Percentiles rank a stretch among this genome's conserved stretches.
phyloP scores from a whole-genome alignment of 768 basidiomycete species.

The Pluteus cervinus region DNA sequence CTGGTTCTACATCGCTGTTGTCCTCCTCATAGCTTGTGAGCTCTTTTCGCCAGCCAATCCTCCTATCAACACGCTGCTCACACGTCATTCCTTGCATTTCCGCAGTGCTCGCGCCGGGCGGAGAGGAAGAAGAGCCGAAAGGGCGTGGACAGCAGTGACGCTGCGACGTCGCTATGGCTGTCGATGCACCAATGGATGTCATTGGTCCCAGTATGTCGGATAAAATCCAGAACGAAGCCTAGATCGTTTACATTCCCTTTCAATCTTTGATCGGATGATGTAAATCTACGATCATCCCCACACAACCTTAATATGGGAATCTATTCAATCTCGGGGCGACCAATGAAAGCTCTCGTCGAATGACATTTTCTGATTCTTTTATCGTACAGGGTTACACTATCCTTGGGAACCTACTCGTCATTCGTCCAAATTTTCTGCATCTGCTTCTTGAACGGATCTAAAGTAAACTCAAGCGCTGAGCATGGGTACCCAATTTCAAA shows the following conservation, averaged over 20 bases:
- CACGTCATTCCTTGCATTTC: neutral
- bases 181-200: no score
- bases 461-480: conserved; percentile 88
- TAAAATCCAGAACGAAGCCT: no score
- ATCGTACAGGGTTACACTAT: no score
- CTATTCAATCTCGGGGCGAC: no score
- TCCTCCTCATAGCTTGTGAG: conserved; percentile 55
- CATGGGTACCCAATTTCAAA: conserved; percentile 96
- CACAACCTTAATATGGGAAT: no score
- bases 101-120: conserved; percentile 28
- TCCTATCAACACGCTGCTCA: conserved; percentile 10
- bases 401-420: conserved; percentile 29
- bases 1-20: conserved; percentile 74
- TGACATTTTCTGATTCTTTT: neutral
- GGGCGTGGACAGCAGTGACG: neutral
- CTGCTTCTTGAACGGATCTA: conserved; percentile 90
- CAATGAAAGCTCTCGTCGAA: no score
- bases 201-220: no score
- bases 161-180: no score
- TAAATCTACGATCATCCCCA: no score
- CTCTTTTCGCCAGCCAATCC: no score
- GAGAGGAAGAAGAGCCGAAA: conserved; percentile 31
- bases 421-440: conserved; percentile 53
- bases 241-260: no score
- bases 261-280: no score